These are phyloP conservation scores for Ogataea haglerorum DNA, from an alignment of 805 yeast genomes.

Conservation along the genomic window DNA sequence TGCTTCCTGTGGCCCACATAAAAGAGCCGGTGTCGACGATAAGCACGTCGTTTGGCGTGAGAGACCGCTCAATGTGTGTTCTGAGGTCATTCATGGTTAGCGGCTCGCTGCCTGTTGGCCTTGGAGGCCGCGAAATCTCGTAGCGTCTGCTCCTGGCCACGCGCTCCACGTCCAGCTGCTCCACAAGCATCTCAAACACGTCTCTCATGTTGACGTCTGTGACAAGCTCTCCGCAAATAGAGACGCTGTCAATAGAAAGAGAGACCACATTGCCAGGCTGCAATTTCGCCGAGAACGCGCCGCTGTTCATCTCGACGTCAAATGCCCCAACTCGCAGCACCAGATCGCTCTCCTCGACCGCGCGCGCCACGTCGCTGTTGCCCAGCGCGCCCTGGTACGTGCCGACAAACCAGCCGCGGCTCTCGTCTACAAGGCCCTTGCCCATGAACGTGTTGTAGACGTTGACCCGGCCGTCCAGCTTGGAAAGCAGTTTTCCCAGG, in stretches of 20 bases:
- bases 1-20: slow-evolving; percentile 39
- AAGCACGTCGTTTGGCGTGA: slow-evolving; percentile 39
- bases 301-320: slow-evolving; percentile 61
- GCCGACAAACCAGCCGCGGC: slow-evolving; percentile 42
- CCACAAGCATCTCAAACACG: slow-evolving; percentile 34
- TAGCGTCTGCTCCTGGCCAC: slow-evolving; percentile 11
- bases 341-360: slow-evolving; percentile 56
- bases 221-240: slow-evolving; percentile 33
- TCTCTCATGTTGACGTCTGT: slow-evolving; percentile 34
- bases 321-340: slow-evolving; percentile 69
- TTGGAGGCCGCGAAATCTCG: not conserved
- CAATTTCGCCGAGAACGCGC: slow-evolving; percentile 47
- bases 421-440: slow-evolving; percentile 40
- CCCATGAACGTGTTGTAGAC: slow-evolving; percentile 39
- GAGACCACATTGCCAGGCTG: slow-evolving; percentile 28
- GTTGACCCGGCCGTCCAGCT: slow-evolving; percentile 36
- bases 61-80: slow-evolving; percentile 32
- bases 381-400: slow-evolving; percentile 39
- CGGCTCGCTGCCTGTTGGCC: slow-evolving; percentile 8
- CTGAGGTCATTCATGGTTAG: slow-evolving; percentile 35
- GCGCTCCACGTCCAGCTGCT: slow-evolving; percentile 32
- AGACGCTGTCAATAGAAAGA: slow-evolving; percentile 41
- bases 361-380: slow-evolving; percentile 30
- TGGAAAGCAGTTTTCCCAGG: slow-evolving; percentile 31
- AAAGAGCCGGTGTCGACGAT: slow-evolving; percentile 48